Evolutionary conservation across 345 rosid genomes (phyloP).

Genomic region (Jatropha curcas): DNA sequence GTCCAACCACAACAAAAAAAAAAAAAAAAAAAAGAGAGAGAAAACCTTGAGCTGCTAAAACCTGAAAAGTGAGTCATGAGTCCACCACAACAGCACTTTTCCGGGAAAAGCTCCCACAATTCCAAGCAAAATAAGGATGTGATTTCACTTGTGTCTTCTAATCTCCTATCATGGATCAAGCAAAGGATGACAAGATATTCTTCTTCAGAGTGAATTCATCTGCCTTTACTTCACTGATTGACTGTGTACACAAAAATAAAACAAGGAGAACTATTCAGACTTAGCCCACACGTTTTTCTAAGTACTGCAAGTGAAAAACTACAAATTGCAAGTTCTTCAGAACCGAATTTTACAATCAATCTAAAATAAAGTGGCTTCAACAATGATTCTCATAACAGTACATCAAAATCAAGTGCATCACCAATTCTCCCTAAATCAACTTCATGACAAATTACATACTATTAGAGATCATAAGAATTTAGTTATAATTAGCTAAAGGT

Average conservation of each 20-base stretch:
- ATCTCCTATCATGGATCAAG: slow-evolving; percentile 19
- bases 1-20: too few relatives aligned
- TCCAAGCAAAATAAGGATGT: slow-evolving; percentile 7
- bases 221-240: slow-evolving; percentile 77
- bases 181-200: slow-evolving; percentile 56
- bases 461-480: neutral
- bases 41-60: neutral
- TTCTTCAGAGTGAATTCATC: slow-evolving; percentile 84
- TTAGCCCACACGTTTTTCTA: neutral
- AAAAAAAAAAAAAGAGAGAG: too few relatives aligned
- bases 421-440: neutral
- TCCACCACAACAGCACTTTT: neutral
- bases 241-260: slow-evolving; percentile 41
- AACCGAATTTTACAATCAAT: neutral
- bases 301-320: neutral
- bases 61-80: slow-evolving; percentile 1
- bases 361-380: slow-evolving; percentile 1
- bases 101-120: neutral
- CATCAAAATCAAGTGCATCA: neutral
- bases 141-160: neutral
- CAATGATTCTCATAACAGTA: neutral
- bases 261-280: neutral
- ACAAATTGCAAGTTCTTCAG: neutral
- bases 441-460: neutral
- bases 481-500: neutral